Evolutionary conservation across 2,329 filamentous ascomycete genomes (phyloP).

Genomic region (Magnaporthales sp.): DNA sequence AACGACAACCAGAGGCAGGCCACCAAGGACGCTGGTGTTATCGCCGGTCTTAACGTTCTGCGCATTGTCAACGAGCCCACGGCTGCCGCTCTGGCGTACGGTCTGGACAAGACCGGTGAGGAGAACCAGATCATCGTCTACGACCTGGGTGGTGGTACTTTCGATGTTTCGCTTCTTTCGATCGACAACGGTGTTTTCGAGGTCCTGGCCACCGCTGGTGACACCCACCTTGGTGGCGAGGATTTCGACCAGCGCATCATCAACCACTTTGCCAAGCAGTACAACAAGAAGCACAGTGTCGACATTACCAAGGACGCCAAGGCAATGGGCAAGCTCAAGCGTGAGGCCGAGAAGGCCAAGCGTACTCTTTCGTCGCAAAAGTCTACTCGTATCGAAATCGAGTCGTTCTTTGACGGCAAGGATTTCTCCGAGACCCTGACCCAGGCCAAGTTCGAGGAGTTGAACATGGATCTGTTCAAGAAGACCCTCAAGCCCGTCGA

Average conservation of each 20-base stretch:
- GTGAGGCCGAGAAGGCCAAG: constrained; percentile 99
- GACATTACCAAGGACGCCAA: constrained; percentile 92
- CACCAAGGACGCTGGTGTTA: constrained; percentile 88
- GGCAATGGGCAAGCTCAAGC: constrained; percentile 99
- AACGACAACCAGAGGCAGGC: constrained; percentile 97
- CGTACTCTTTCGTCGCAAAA: constrained; percentile 91
- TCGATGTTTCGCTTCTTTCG: constrained; percentile 87
- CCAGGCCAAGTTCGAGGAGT: constrained; percentile 97
- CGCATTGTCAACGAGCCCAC: constrained; percentile 97
- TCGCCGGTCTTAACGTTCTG: constrained; percentile 89
- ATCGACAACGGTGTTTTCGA: constrained; percentile 92
- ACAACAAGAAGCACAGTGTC: constrained; percentile 96
- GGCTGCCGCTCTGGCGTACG: constrained; percentile 90
- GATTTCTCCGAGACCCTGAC: constrained; percentile 98
- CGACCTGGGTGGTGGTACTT: constrained; percentile 90
- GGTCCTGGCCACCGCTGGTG: constrained; percentile 89
- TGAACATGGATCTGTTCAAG: constrained; percentile 99
- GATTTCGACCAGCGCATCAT: constrained; percentile 98
- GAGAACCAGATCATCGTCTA: constrained; percentile 89
- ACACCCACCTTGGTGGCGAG: constrained; percentile 95
- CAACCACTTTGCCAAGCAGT: constrained; percentile 90
- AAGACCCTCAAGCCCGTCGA: constrained; percentile 98
- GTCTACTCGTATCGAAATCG: constrained; percentile 91
- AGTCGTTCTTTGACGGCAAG: constrained; percentile 91
- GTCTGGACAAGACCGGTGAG: constrained; percentile 75